Percentiles rank a stretch among this genome's conserved stretches.
Conservation (phyloP, 225 moss, liverwort and hornwort species). For the Polytrichum formosum region DNA sequence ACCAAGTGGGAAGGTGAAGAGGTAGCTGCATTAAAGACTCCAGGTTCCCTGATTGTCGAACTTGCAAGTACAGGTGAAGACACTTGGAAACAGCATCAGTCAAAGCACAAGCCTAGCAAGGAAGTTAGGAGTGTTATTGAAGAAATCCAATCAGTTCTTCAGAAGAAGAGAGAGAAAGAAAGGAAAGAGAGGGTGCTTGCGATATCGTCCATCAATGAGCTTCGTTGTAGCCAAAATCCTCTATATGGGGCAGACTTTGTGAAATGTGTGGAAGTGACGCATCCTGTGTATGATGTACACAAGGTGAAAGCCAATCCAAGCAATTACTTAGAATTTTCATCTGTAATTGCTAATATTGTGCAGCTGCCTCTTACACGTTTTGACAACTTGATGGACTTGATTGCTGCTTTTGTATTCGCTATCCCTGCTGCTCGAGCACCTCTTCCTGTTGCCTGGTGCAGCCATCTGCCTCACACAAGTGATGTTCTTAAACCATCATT, state of each 20-base stretch:
- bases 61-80: slow-evolving; percentile 88
- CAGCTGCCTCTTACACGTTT: slow-evolving; percentile 71
- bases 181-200: slow-evolving; percentile 56
- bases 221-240: slow-evolving; percentile 66
- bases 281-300: slow-evolving; percentile 79
- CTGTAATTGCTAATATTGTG: slow-evolving; percentile 71
- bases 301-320: slow-evolving; percentile 40
- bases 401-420: slow-evolving; percentile 89
- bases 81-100: slow-evolving; percentile 51
- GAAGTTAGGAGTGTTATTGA: slow-evolving; percentile 67
- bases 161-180: slow-evolving; percentile 53
- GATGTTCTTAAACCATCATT: slow-evolving; percentile 12
- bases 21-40: slow-evolving; percentile 45
- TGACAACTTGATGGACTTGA: slow-evolving; percentile 57
- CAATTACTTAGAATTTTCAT: slow-evolving; percentile 77
- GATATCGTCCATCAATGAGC: slow-evolving; percentile 50
- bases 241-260: slow-evolving; percentile 65
- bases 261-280: slow-evolving; percentile 57
- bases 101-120: slow-evolving; percentile 23
- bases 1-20: slow-evolving; percentile 83
- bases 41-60: slow-evolving; percentile 76
- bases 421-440: slow-evolving; percentile 93
- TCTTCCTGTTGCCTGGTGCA: slow-evolving; percentile 78
- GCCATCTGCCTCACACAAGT: slow-evolving; percentile 33
- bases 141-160: slow-evolving; percentile 56